Conservation (phyloP, 148 eudicot species). For the Amaranthus hypochondriacus region DNA sequence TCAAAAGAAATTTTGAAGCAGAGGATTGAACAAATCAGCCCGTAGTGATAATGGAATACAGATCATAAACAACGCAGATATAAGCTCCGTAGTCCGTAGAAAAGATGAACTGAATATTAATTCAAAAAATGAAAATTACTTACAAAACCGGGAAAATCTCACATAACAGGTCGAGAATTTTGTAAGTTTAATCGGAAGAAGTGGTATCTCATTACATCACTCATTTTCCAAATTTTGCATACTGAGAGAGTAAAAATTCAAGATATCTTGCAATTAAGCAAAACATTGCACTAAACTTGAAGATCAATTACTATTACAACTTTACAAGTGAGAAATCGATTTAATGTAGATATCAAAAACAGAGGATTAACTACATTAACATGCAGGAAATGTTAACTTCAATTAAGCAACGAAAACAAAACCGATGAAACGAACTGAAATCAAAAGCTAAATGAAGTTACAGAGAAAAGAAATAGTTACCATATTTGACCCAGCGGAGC, state of each 20-base stretch:
- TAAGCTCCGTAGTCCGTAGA: too few species aligned
- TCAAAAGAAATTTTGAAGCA: too few species aligned
- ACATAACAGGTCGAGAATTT: neutral
- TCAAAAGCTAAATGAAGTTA: neutral
- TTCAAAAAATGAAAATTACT: neutral
- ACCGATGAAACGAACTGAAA: neutral
- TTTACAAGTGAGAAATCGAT: neutral
- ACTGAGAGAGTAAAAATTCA: neutral
- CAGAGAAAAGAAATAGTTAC: constrained; percentile 25
- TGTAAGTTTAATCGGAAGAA: neutral
- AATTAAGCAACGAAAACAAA: neutral
- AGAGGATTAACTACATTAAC: neutral
- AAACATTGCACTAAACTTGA: neutral
- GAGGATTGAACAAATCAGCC: too few species aligned
- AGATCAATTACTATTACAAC: neutral
- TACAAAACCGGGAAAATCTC: too few species aligned
- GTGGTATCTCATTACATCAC: neutral
- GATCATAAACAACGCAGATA: too few species aligned
- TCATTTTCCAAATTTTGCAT: neutral
- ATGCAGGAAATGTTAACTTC: neutral
- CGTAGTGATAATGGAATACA: too few species aligned
- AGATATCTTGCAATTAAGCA: neutral
- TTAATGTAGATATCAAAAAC: neutral
- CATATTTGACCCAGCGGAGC: constrained; percentile 95
- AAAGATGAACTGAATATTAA: neutral